Conservation (phyloP, 2,329 filamentous ascomycete genomes). For the Botryotinia calthae region DNA sequence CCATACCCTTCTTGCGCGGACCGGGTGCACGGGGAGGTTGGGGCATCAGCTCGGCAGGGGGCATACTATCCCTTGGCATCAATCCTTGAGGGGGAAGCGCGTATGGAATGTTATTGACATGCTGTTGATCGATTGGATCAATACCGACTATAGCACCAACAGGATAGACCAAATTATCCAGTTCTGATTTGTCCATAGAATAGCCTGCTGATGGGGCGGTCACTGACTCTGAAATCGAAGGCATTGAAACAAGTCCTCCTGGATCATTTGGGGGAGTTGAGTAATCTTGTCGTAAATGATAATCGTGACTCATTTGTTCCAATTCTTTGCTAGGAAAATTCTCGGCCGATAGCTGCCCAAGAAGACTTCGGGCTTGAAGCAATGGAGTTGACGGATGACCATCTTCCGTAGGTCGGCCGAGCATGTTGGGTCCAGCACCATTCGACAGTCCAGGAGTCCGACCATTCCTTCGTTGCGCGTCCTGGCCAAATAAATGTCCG, state of each 20-base stretch:
- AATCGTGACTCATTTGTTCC: conserved; percentile 56
- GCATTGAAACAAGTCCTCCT: conserved; percentile 28
- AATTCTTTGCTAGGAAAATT: conserved; percentile 63
- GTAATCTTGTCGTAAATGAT: conserved; percentile 35
- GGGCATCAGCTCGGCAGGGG: conserved; percentile 44
- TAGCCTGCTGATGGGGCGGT: conserved; percentile 46
- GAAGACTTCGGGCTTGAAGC: conserved; percentile 64
- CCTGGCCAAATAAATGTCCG: conserved; percentile 63
- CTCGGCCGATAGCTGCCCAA: conserved; percentile 64
- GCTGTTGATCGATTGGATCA: conserved; percentile 90
- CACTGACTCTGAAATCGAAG: conserved; percentile 45
- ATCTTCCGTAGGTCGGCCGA: conserved; percentile 42
- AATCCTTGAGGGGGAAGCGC: conserved; percentile 57
- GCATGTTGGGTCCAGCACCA: conserved; percentile 32
- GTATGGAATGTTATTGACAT: conserved; percentile 93
- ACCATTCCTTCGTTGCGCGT: conserved; percentile 63
- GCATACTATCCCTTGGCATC: conserved; percentile 47
- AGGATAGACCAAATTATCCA: conserved; percentile 79
- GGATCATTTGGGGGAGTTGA: conserved; percentile 37
- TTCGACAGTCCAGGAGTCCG: conserved; percentile 45
- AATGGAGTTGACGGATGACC: conserved; percentile 65
- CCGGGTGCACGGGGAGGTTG: conserved; percentile 44
- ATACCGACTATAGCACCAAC: conserved; percentile 89
- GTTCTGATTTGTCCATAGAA: conserved; percentile 47
- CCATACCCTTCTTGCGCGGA: conserved; percentile 40